These are phyloP conservation scores for Mucor saturninus DNA, from an alignment of 371 early-diverging fungal species.

Conservation along the genomic window DNA sequence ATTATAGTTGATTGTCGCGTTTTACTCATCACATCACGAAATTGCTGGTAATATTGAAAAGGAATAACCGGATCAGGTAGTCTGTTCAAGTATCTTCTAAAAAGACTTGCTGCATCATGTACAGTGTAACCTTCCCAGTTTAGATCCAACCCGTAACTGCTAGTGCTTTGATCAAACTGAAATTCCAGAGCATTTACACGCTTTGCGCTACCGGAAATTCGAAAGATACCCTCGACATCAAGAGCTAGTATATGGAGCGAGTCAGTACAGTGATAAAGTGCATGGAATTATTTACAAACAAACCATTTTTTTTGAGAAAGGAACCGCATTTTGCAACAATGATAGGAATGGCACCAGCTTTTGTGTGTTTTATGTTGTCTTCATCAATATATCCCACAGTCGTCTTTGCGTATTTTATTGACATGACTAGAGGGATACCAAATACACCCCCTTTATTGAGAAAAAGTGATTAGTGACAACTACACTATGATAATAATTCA, in stretches of 20 bases:
- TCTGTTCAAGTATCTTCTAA: conserved; percentile 58
- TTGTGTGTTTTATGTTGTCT: conserved; percentile 31
- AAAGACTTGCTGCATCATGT: conserved; percentile 63
- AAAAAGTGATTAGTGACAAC: neutral
- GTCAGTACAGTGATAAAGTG: neutral
- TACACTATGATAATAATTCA: neutral
- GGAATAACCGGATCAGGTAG: conserved; percentile 63
- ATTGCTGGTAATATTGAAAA: conserved; percentile 50
- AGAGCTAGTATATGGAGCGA: conserved; percentile 14
- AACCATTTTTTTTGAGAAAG: conserved; percentile 51
- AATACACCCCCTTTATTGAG: conserved; percentile 29
- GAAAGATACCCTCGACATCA: conserved; percentile 36
- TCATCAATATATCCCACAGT: conserved; percentile 39
- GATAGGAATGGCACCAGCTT: conserved; percentile 52
- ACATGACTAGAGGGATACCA: conserved; percentile 32
- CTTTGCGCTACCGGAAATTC: conserved; percentile 46
- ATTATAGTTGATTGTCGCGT: neutral
- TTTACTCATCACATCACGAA: conserved; percentile 57
- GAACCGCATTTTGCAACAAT: conserved; percentile 58
- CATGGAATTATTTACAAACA: neutral
- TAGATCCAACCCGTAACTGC: conserved; percentile 53
- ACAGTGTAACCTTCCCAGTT: conserved; percentile 61
- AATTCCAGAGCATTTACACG: conserved; percentile 56
- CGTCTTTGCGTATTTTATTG: conserved; percentile 37
- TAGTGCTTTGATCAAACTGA: conserved; percentile 56